Percentiles rank a stretch among this genome's conserved stretches.
phyloP scores from a whole-genome alignment of 805 yeast species.

The Phaffomyces opuntiae region DNA sequence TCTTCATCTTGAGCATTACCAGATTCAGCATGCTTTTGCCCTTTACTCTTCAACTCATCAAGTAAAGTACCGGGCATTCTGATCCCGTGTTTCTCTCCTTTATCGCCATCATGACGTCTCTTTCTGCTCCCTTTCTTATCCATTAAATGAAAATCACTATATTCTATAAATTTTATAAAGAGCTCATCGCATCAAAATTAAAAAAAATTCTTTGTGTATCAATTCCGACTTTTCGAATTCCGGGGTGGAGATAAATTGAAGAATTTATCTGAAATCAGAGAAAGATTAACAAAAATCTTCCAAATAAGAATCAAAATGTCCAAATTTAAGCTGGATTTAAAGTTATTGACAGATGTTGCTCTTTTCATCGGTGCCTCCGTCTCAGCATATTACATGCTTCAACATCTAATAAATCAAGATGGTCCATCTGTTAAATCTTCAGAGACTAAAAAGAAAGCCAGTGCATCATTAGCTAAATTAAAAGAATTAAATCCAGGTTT shows the following conservation, averaged over 20 bases:
- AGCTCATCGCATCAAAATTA: constrained; percentile 9
- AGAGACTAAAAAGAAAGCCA: constrained; percentile 56
- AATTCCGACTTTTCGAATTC: too few relatives aligned
- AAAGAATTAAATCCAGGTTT: constrained; percentile 52
- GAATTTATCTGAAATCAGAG: too few relatives aligned
- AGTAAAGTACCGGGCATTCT: constrained; percentile 48
- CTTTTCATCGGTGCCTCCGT: constrained; percentile 57
- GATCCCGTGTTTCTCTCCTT: constrained; percentile 34
- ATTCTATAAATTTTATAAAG: not conserved
- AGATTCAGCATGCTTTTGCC: not conserved
- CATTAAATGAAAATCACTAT: not conserved
- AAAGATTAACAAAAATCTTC: not conserved
- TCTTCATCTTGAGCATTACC: constrained; percentile 9
- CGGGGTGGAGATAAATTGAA: too few relatives aligned
- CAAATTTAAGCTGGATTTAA: constrained; percentile 29
- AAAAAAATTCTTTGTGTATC: not conserved
- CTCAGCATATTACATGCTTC: constrained; percentile 59
- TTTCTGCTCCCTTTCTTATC: not conserved
- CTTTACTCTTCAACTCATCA: constrained; percentile 38
- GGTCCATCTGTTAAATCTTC: constrained; percentile 43
- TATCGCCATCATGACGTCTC: constrained; percentile 7
- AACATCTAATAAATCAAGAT: constrained; percentile 34
- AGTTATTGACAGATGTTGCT: constrained; percentile 38
- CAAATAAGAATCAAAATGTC: constrained; percentile 5
- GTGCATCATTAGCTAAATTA: constrained; percentile 49